Evolutionary conservation across 768 basidiomycete species (phyloP).

Genomic region (Amanita pseudoporphyria): DNA sequence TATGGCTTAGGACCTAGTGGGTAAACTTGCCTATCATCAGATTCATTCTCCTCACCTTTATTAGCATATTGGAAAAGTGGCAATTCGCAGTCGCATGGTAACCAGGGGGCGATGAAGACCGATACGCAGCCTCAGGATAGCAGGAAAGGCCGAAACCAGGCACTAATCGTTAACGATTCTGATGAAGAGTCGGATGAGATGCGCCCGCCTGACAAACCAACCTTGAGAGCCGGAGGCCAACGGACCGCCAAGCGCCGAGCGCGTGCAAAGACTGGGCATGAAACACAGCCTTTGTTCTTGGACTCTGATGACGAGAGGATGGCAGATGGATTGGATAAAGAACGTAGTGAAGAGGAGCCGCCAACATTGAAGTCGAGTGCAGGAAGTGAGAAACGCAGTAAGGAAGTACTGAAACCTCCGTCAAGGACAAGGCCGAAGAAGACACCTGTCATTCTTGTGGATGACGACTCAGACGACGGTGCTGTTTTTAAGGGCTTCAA

Average conservation of each 20-base stretch:
- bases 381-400: constrained; percentile 7
- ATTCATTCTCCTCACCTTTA: background rate
- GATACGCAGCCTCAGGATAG: constrained; percentile 12
- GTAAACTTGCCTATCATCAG: constrained; percentile 5
- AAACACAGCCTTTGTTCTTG: constrained; percentile 34
- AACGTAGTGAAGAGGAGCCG: constrained; percentile 17
- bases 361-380: constrained; percentile 18
- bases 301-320: constrained; percentile 36
- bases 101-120: constrained; percentile 10
- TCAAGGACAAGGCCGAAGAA: constrained; percentile 21
- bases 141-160: constrained; percentile 13
- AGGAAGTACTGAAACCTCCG: constrained; percentile 13
- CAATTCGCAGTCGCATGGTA: constrained; percentile 15
- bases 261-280: background rate
- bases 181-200: constrained; percentile 22
- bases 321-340: constrained; percentile 10
- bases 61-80: constrained; percentile 51
- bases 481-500: constrained; percentile 60
- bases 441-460: constrained; percentile 30
- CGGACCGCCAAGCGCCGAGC: background rate
- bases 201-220: constrained; percentile 2
- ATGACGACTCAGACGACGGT: constrained; percentile 67
- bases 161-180: constrained; percentile 27
- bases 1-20: constrained; percentile 44
- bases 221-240: constrained; percentile 15